phyloP scores from a whole-genome alignment of 2,329 filamentous ascomycete species.

The Chaetoscypha palmicola region DNA sequence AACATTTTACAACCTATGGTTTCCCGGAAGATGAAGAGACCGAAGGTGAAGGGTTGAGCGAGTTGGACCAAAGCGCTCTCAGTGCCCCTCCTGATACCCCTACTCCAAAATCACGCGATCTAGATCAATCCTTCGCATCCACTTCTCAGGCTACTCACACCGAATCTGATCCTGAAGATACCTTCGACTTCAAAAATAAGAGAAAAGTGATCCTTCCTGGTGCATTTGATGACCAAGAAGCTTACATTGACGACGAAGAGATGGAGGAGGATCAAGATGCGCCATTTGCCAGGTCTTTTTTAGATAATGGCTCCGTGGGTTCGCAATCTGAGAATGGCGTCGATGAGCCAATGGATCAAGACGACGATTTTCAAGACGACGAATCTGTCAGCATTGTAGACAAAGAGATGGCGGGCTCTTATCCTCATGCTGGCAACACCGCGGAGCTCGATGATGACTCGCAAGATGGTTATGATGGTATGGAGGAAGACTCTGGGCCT shows the following conservation, averaged over 20 bases:
- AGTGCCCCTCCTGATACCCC: constrained; percentile 38
- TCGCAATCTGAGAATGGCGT: constrained; percentile 53
- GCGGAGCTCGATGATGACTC: constrained; percentile 60
- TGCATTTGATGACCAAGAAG: constrained; percentile 61
- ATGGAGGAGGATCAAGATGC: constrained; percentile 37
- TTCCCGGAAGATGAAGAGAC: constrained; percentile 60
- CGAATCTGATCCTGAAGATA: constrained; percentile 31
- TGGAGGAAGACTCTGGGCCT: constrained; percentile 41
- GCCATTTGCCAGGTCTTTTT: constrained; percentile 67
- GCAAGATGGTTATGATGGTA: constrained; percentile 39
- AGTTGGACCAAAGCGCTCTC: constrained; percentile 43
- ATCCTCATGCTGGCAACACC: constrained; percentile 65
- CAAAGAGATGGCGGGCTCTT: constrained; percentile 72
- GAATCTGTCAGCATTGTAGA: constrained; percentile 70
- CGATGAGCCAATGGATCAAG: constrained; percentile 52
- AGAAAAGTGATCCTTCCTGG: constrained; percentile 56
- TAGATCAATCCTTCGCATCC: constrained; percentile 30
- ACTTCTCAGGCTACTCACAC: constrained; percentile 32
- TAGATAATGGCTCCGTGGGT: constrained; percentile 86
- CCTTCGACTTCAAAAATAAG: constrained; percentile 30
- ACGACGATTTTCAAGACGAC: constrained; percentile 60
- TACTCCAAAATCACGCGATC: constrained; percentile 33
- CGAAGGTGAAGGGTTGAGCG: constrained; percentile 40
- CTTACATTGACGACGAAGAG: constrained; percentile 47
- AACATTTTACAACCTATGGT: constrained; percentile 94